Evolutionary conservation across 106 monocot genomes (phyloP).

Genomic region (Vanilla planifolia): DNA sequence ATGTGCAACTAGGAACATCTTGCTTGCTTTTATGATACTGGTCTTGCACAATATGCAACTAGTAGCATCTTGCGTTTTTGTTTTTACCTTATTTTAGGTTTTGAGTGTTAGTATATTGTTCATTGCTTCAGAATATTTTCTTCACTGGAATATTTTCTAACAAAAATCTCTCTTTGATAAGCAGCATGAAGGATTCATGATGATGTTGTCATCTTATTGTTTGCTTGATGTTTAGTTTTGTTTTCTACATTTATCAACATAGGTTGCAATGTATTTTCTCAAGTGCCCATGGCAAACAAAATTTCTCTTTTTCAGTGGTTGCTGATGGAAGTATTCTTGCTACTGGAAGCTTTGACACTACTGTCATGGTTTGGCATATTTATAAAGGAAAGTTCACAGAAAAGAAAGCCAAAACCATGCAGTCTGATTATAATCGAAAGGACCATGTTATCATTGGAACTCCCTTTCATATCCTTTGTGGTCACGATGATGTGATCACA

Average conservation of each 20-base stretch:
- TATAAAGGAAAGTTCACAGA: slow-evolving; percentile 36
- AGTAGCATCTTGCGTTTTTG: too few species aligned
- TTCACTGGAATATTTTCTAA: too few species aligned
- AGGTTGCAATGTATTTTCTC: neutral
- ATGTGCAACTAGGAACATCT: too few species aligned
- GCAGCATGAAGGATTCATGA: neutral
- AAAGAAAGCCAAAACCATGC: slow-evolving; percentile 42
- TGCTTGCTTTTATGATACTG: too few species aligned
- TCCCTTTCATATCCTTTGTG: slow-evolving; percentile 87
- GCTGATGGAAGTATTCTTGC: slow-evolving; percentile 86
- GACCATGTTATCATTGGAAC: slow-evolving; percentile 61
- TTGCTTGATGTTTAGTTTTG: neutral
- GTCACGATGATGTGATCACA: slow-evolving; percentile 96
- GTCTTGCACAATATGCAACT: too few species aligned
- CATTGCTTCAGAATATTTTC: too few species aligned
- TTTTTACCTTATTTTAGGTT: too few species aligned
- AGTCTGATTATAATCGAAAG: slow-evolving; percentile 37
- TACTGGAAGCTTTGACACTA: slow-evolving; percentile 97
- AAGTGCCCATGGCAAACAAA: neutral
- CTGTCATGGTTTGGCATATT: slow-evolving; percentile 93
- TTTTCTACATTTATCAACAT: neutral
- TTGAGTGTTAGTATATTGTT: too few species aligned
- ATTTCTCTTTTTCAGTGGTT: slow-evolving; percentile 47
- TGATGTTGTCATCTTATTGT: neutral
- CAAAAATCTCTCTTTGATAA: too few species aligned